A percentile compares a stretch with the other conserved stretches of the same genome.
Conservation (phyloP, 2,329 filamentous ascomycete genomes). For the Paramyrothecium sp. region DNA sequence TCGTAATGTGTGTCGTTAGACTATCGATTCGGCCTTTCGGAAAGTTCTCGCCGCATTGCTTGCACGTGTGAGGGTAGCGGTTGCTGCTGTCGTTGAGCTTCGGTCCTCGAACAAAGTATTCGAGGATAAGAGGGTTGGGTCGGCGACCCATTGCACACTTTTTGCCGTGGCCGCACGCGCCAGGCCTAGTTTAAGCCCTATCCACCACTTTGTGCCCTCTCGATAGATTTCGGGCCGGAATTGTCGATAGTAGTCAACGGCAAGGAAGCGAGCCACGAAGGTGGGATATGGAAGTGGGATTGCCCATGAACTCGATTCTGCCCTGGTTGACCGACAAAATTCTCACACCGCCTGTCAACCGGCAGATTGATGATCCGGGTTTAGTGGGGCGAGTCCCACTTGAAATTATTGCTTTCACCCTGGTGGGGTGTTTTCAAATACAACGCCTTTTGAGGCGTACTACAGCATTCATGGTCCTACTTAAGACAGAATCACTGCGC, state of each 20-base stretch:
- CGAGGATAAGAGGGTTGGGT: conserved; percentile 80
- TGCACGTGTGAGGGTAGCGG: conserved; percentile 89
- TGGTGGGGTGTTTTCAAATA: too few relatives aligned
- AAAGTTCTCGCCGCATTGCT: conserved; percentile 83
- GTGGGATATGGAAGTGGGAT: conserved; percentile 3
- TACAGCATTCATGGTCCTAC: too few relatives aligned
- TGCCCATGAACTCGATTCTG: conserved; percentile 31
- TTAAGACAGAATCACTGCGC: too few relatives aligned
- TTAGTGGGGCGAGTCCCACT: background rate
- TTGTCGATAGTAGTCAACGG: background rate
- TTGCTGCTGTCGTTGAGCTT: conserved; percentile 90
- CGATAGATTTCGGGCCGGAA: background rate
- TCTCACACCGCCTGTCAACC: conserved; percentile 35
- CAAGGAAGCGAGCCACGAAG: background rate
- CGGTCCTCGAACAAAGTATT: conserved; percentile 83
- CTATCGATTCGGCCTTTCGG: conserved; percentile 86
- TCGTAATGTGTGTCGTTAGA: conserved; percentile 77
- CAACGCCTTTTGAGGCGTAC: too few relatives aligned
- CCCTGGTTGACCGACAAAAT: conserved; percentile 40
- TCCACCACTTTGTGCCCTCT: background rate
- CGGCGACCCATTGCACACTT: conserved; percentile 69
- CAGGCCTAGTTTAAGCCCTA: conserved; percentile 9
- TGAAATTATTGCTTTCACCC: too few relatives aligned
- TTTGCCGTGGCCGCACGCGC: conserved; percentile 19
- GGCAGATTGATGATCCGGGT: conserved; percentile 19